Evolutionary conservation across 495 filamentous ascomycete species (phyloP).

Genomic region (Aspergillus wentii): DNA sequence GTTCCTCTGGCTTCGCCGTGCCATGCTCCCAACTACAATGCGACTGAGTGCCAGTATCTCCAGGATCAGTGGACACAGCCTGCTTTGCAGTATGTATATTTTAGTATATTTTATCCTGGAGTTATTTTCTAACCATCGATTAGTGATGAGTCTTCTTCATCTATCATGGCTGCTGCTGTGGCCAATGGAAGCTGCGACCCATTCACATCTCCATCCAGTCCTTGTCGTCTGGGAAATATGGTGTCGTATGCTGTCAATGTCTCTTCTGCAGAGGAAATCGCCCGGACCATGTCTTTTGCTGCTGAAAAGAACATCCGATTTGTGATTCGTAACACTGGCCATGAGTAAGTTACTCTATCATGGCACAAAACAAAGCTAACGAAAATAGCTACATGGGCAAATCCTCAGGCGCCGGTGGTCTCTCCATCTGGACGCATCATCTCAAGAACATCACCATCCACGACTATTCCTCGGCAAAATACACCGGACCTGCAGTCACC

Average conservation of each 20-base stretch:
- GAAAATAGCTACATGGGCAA: constrained; percentile 46
- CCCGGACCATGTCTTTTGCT: constrained; percentile 46
- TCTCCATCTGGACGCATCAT: constrained; percentile 56
- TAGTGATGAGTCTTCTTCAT: too few relatives aligned
- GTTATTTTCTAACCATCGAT: too few relatives aligned
- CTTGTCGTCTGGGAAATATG: too few relatives aligned
- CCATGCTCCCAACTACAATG: constrained; percentile 36
- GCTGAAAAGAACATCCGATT: constrained; percentile 54
- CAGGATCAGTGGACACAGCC: constrained; percentile 23
- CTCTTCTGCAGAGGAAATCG: constrained; percentile 27
- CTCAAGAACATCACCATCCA: constrained; percentile 41
- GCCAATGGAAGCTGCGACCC: too few relatives aligned
- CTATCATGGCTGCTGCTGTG: too few relatives aligned
- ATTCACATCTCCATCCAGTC: too few relatives aligned
- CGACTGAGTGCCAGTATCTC: constrained; percentile 19
- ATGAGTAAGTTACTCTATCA: constrained; percentile 28
- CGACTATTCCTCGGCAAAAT: constrained; percentile 33
- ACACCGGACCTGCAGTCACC: constrained; percentile 50
- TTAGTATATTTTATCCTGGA: too few relatives aligned
- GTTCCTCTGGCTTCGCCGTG: constrained; percentile 41
- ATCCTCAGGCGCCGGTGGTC: constrained; percentile 52
- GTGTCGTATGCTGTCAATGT: too few relatives aligned
- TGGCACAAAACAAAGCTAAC: not conserved
- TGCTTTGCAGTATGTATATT: constrained; percentile 24
- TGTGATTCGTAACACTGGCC: constrained; percentile 62